Evolutionary conservation across 2,329 filamentous ascomycete genomes (phyloP).

Genomic region (Pyrenophora tritici-repentis): DNA sequence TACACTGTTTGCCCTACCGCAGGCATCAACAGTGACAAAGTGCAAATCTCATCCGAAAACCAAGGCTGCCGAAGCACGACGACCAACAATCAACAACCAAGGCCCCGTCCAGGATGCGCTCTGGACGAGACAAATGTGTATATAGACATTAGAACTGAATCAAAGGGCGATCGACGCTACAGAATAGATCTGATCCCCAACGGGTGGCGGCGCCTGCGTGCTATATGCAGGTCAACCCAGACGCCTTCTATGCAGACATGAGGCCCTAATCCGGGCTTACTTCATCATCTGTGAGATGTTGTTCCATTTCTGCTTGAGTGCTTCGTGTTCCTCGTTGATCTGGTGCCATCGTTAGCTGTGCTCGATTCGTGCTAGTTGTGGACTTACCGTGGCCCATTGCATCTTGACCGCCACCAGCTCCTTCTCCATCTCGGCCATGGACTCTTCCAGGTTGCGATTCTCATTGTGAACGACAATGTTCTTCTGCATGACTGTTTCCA

Average conservation of each 20-base stretch:
- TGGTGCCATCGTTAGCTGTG: conserved; percentile 31
- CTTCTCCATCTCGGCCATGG: conserved; percentile 89
- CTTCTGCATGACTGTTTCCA: conserved; percentile 88
- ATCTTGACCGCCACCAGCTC: conserved; percentile 92
- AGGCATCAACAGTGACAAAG: conserved; percentile 32
- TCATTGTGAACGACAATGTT: conserved; percentile 94
- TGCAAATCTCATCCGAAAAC: neutral
- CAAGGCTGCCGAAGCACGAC: conserved; percentile 13
- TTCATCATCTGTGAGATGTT: conserved; percentile 54
- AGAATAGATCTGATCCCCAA: conserved; percentile 23
- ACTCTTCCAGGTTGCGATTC: conserved; percentile 85
- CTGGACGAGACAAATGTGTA: conserved; percentile 15
- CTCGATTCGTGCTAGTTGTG: neutral
- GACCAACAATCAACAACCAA: conserved; percentile 7
- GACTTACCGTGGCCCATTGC: conserved; percentile 87
- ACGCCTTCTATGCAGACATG: conserved; percentile 23
- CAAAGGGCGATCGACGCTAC: conserved; percentile 31
- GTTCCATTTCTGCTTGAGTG: conserved; percentile 55
- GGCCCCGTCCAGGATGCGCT: neutral
- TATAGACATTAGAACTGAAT: conserved; percentile 43
- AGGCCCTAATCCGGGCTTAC: conserved; percentile 24
- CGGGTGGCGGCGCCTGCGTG: conserved; percentile 26
- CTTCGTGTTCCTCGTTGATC: conserved; percentile 56
- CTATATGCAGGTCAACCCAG: conserved; percentile 28
- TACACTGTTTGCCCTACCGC: conserved; percentile 17